Evolutionary conservation across 306 rosid genomes (phyloP), one percentile per base, ranked within the genome.

Genomic region (Sesbania bispinosa): DNA sequence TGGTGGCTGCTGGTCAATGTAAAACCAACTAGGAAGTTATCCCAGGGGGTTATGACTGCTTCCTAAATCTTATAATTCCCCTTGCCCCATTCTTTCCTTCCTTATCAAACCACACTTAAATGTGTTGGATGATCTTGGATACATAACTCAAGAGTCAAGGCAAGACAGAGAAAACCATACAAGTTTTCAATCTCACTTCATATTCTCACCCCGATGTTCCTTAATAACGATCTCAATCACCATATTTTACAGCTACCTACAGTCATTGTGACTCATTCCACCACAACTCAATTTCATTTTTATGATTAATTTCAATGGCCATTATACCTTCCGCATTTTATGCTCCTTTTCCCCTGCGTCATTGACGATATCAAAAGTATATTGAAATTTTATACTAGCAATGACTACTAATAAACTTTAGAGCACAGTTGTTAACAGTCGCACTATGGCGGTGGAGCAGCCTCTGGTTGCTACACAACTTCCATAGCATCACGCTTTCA

Each of bases 241-340:
- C 20, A 48, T 33, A 67, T 20, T 67, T 43, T 50, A 67, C 21
- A 13, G 19, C 11, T 16, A 33, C 46, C 7, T 67, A 47, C 32
- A 67, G 48, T 33, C 33, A 50, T 10, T 51, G 38, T 39, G 38
- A 63, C 55, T 43, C 69, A 42, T 51, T 68, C 74, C 5, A 35
- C 61, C 41, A 33, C 50, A 67, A 19, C 3, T 21, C 33, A 18
- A 7, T 50, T 32, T 32, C 47, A 35, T 38, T 52, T 13, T 51
- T 35, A 51, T 45, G 42, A 65, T 26, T 65, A 48, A 46, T 45
- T 32, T 46, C 39, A 14, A 19, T 5, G 10, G 18, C 3, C 23
- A 32, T 18, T 47, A 46, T 32, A 46, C 32, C 24, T 66, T 66
- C 46, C 30, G 11, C 59, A 27, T 30, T 66, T 33, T 46, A 29